Conservation (phyloP, 805 yeast species). For the Candida loeiensis region DNA sequence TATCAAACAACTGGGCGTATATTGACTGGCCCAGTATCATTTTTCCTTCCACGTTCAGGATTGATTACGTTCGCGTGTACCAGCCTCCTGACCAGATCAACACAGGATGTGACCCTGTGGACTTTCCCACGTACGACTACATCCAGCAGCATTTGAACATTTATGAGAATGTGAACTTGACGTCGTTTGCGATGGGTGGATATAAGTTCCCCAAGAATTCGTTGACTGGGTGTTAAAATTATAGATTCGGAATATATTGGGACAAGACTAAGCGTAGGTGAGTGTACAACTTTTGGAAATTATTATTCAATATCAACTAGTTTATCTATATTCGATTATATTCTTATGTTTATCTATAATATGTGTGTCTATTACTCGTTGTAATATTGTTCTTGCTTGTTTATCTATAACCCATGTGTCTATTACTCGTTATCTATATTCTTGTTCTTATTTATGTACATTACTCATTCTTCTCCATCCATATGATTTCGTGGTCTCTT, state of each 20-base stretch:
- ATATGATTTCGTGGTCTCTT: constrained; percentile 19
- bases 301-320: no score
- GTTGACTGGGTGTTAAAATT: constrained; percentile 1
- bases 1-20: constrained; percentile 39
- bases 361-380: no score
- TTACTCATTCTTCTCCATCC: constrained; percentile 3
- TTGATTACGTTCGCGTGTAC: constrained; percentile 41
- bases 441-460: neutral
- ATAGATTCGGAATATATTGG: no score
- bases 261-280: no score
- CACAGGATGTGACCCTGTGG: constrained; percentile 38
- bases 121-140: constrained; percentile 35
- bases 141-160: constrained; percentile 31
- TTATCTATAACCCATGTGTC: no score
- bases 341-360: no score
- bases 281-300: no score
- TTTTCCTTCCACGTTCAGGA: constrained; percentile 35
- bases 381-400: no score
- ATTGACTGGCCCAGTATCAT: constrained; percentile 33
- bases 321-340: no score
- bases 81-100: constrained; percentile 29
- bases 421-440: no score
- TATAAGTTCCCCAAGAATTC: constrained; percentile 50
- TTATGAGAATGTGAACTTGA: constrained; percentile 32
- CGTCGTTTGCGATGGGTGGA: constrained; percentile 39